Evolutionary conservation across 2,329 filamentous ascomycete species (phyloP).

Genomic region (Pochonia chlamydosporia): DNA sequence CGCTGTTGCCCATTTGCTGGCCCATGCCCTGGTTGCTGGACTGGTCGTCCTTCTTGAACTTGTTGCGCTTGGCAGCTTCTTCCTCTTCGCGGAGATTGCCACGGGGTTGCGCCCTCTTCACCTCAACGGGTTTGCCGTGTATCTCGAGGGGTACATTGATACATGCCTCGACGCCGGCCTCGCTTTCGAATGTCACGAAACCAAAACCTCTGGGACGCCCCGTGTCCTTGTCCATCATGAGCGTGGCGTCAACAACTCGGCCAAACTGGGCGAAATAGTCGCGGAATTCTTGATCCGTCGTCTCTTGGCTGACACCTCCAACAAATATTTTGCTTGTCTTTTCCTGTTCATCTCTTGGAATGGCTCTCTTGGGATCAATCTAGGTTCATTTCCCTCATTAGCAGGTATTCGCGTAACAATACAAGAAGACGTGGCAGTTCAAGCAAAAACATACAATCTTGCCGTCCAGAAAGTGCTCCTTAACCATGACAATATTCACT

Average conservation of each 20-base stretch:
- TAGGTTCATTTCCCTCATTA: constrained; percentile 29
- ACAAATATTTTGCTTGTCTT: constrained; percentile 99
- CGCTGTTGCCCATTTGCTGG: constrained; percentile 42
- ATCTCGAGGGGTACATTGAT: constrained; percentile 83
- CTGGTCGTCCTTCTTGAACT: constrained; percentile 51
- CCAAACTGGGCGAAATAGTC: constrained; percentile 97
- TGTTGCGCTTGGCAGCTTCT: constrained; percentile 57
- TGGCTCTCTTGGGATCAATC: constrained; percentile 98
- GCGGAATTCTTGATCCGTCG: constrained; percentile 91
- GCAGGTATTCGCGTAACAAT: background rate
- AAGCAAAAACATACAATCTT: constrained; percentile 71
- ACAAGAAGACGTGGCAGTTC: background rate
- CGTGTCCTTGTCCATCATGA: constrained; percentile 99
- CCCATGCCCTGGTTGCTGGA: constrained; percentile 26
- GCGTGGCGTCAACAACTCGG: constrained; percentile 89
- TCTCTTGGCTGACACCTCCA: constrained; percentile 94
- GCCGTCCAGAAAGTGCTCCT: constrained; percentile 95
- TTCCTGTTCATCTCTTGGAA: constrained; percentile 95
- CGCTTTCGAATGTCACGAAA: constrained; percentile 96
- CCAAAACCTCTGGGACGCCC: constrained; percentile 94
- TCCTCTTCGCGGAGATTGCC: constrained; percentile 93
- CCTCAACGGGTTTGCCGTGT: constrained; percentile 92
- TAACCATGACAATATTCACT: constrained; percentile 99
- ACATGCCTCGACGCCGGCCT: constrained; percentile 88
- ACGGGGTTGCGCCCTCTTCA: constrained; percentile 94